A percentile compares a stretch with the other conserved stretches of the same genome.
Evolutionary conservation across 73 alveolate species (phyloP).

Genomic region (Paramecium sonneborni): DNA sequence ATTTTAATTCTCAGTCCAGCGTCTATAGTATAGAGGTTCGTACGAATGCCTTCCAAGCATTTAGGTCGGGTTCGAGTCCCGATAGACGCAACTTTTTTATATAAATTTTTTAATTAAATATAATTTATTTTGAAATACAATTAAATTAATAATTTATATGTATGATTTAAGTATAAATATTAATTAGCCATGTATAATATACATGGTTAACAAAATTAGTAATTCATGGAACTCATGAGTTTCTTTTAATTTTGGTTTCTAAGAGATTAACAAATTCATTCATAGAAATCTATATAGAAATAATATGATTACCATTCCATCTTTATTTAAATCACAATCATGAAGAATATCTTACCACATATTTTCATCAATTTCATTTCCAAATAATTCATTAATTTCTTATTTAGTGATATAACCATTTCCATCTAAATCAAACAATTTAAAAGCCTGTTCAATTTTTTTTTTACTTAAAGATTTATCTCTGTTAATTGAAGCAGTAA

Average conservation of each 20-base stretch:
- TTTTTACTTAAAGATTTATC: neutral
- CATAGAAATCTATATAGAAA: neutral
- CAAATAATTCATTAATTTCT: constrained; percentile 47
- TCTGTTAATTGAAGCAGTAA: constrained; percentile 37
- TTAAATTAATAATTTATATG: neutral
- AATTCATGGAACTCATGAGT: neutral
- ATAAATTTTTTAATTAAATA: constrained; percentile 8
- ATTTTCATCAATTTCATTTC: constrained; percentile 27
- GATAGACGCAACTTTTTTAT: constrained; percentile 80
- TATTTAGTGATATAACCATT: constrained; percentile 32
- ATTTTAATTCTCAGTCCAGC: constrained; percentile 54
- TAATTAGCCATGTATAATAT: neutral
- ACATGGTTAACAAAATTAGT: neutral
- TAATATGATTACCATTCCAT: constrained; percentile 5
- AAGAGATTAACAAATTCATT: constrained; percentile 11
- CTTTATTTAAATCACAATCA: constrained; percentile 39
- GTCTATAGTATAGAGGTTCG: constrained; percentile 88
- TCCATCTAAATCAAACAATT: constrained; percentile 48
- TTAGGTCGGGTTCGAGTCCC: constrained; percentile 95
- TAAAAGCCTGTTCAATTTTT: constrained; percentile 28
- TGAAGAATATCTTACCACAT: constrained; percentile 40
- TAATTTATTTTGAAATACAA: neutral
- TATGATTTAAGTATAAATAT: neutral
- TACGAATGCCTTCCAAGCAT: constrained; percentile 90
- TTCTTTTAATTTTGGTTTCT: neutral